Evolutionary conservation across 208 protist genomes (phyloP).

Genomic region (Balamuthia mandrillaris): DNA sequence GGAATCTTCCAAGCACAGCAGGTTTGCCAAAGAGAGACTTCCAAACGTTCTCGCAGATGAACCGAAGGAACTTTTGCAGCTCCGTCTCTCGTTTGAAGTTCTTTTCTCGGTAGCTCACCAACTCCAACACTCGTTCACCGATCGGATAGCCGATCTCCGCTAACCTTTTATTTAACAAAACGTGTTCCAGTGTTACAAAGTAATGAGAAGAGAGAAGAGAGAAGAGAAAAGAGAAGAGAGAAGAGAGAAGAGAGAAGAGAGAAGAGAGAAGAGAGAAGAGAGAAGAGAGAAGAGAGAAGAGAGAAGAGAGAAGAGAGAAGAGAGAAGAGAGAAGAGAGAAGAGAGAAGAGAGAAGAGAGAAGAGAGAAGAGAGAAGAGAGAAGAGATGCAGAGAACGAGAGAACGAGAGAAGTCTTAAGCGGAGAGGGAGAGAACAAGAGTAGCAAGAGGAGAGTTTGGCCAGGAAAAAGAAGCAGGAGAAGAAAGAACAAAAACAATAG

Average conservation of each 20-base stretch:
- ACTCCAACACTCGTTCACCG: slow-evolving; percentile 68
- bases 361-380: too few species aligned
- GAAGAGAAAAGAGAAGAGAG: too few species aligned
- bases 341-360: too few species aligned
- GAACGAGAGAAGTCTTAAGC: too few species aligned
- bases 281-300: too few species aligned
- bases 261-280: too few species aligned
- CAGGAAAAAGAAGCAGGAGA: neutral
- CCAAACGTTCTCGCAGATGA: slow-evolving; percentile 70
- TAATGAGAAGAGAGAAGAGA: too few species aligned
- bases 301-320: too few species aligned
- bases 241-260: neutral
- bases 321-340: too few species aligned
- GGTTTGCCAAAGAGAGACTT: slow-evolving; percentile 71
- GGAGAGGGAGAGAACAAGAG: neutral
- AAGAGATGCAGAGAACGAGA: too few species aligned
- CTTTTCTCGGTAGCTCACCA: slow-evolving; percentile 63
- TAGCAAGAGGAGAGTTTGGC: too few species aligned
- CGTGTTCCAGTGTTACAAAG: too few species aligned
- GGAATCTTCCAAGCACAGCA: slow-evolving; percentile 65
- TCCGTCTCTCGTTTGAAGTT: slow-evolving; percentile 66
- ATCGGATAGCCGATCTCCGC: slow-evolving; percentile 67
- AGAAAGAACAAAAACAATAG: neutral
- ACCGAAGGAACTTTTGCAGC: slow-evolving; percentile 69
- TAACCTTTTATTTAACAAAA: slow-evolving; percentile 46